These are phyloP conservation scores for Hippophae rhamnoides DNA, from an alignment of 306 rosid species.

Conservation along the genomic window DNA sequence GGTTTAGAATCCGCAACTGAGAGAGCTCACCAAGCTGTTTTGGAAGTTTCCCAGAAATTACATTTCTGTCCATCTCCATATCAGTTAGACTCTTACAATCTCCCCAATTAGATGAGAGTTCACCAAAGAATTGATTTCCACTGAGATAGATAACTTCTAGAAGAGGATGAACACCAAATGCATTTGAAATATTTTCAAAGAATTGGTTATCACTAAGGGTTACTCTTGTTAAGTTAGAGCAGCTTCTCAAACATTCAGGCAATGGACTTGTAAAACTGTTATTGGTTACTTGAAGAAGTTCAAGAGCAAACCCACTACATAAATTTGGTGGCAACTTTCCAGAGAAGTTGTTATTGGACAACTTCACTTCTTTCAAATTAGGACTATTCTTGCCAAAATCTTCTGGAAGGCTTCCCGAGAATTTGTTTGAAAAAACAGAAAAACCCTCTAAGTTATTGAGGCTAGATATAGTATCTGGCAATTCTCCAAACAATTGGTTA, in stretches of 20 bases:
- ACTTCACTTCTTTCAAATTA: slow-evolving; percentile 19
- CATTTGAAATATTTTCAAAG: slow-evolving; percentile 49
- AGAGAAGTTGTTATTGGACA: slow-evolving; percentile 52
- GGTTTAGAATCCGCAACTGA: slow-evolving; percentile 20
- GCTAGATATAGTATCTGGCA: slow-evolving; percentile 27
- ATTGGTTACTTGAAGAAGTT: slow-evolving; percentile 17
- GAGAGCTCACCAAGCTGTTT: slow-evolving; percentile 32
- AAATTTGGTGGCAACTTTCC: slow-evolving; percentile 56
- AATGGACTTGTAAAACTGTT: slow-evolving; percentile 48
- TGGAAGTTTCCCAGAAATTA: slow-evolving; percentile 52
- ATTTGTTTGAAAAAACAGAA: slow-evolving; percentile 48
- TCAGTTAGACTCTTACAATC: slow-evolving; percentile 31
- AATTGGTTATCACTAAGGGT: slow-evolving; percentile 46
- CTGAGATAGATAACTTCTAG: slow-evolving; percentile 18
- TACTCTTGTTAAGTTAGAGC: slow-evolving; percentile 33
- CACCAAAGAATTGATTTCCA: slow-evolving; percentile 39
- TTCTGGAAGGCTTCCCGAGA: slow-evolving; percentile 39
- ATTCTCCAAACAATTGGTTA: slow-evolving; percentile 36
- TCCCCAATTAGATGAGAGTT: slow-evolving; percentile 47
- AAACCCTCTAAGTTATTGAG: slow-evolving; percentile 9
- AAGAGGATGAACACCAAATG: slow-evolving; percentile 17
- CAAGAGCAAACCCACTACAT: slow-evolving; percentile 29
- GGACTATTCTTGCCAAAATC: slow-evolving; percentile 52
- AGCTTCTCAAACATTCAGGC: slow-evolving; percentile 51
- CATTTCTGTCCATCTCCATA: slow-evolving; percentile 36